Evolutionary conservation across 2,329 filamentous ascomycete genomes (phyloP).

Genomic region (Cercospora zeae-maydis): DNA sequence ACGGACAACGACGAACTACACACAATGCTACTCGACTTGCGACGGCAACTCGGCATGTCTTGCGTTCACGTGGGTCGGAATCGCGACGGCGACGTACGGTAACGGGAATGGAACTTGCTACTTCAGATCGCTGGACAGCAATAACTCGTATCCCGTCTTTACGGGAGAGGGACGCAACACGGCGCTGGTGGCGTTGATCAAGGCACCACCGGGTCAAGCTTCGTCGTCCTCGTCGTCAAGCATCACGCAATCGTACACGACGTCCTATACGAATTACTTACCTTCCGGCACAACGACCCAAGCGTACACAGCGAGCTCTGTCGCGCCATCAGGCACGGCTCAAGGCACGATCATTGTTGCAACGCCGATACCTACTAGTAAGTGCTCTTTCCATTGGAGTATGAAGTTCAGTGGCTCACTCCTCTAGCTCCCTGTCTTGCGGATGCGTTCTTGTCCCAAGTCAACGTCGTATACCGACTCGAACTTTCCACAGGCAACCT

Average conservation of each 20-base stretch:
- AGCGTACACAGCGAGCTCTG: constrained; percentile 13
- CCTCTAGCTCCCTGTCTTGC: neutral
- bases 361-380: constrained; percentile 10
- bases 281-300: constrained; percentile 3
- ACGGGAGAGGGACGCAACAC: neutral
- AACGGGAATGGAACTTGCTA: constrained; percentile 8
- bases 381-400: neutral
- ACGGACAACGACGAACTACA: neutral
- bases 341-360: constrained; percentile 16
- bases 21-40: neutral
- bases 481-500: neutral
- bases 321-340: constrained; percentile 14
- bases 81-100: neutral
- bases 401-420: neutral
- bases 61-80: constrained; percentile 1
- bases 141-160: neutral
- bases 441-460: constrained; percentile 13
- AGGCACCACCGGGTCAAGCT: neutral
- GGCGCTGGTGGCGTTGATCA: neutral
- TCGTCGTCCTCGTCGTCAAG: neutral
- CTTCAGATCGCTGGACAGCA: neutral
- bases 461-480: constrained; percentile 7
- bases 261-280: constrained; percentile 1
- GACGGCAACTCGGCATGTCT: neutral
- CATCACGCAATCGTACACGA: neutral